Evolutionary conservation across 768 basidiomycete species (phyloP).

Genomic region (Cystobasidium ongulense): DNA sequence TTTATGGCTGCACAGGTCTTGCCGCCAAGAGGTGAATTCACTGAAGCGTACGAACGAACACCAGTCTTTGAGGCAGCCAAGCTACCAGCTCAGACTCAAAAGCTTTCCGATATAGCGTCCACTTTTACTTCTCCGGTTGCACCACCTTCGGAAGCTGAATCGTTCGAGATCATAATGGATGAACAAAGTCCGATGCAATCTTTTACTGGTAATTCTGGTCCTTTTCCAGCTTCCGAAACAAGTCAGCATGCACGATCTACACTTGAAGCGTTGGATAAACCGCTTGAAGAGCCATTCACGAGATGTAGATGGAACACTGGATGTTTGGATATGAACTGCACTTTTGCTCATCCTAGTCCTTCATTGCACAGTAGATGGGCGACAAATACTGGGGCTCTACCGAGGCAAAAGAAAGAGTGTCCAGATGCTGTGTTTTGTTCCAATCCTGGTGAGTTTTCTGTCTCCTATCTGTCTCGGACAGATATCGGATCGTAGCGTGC

Average conservation of each 20-base stretch:
- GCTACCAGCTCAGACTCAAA: not conserved
- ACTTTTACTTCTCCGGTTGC: not conserved
- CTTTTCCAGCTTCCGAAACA: not conserved
- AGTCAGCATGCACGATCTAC: not conserved
- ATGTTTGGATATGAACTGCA: constrained; percentile 11
- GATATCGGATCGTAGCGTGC: not conserved
- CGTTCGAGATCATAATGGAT: constrained; percentile 23
- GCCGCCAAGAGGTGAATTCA: not conserved
- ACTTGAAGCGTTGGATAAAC: not conserved
- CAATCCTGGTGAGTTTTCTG: not conserved
- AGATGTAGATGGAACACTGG: not conserved
- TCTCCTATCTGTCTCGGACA: not conserved
- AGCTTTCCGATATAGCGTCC: not conserved
- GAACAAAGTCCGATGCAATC: not conserved
- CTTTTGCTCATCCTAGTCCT: not conserved
- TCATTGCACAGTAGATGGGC: not conserved
- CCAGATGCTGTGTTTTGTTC: not conserved
- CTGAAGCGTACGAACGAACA: not conserved
- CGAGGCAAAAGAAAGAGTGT: not conserved
- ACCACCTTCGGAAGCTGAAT: constrained; percentile 12
- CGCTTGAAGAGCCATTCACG: not conserved
- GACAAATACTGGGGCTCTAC: not conserved
- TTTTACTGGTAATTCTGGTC: not conserved
- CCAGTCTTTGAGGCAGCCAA: not conserved
- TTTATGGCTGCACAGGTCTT: not conserved